Base-by-base conservation (phyloP, 345 rosid genomes). In the Lepidium africanum region DNA sequence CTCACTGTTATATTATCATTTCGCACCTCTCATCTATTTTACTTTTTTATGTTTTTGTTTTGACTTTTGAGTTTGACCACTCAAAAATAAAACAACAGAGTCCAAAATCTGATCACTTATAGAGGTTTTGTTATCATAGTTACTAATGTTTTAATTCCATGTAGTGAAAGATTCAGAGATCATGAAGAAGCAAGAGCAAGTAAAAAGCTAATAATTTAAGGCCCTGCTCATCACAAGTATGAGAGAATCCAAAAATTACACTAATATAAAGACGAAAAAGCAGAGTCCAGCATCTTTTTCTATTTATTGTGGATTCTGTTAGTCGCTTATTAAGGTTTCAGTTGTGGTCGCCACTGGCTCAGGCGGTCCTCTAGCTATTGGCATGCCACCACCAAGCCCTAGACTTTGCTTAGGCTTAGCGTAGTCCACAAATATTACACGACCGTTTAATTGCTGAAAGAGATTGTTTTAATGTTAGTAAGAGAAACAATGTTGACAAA, bases 301-400 rank as follows among this genome's bases (percentile, higher is more conserved):
- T 23, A n/a, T 9, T 10, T 47, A 27, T 27, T 27, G 32, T 56
- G 6, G 7, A 25, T 73, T 49, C 39, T 16, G 38, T 73, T 48
- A 47, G 13, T 65, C 47, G 23, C 10, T 58, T 41, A 27, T 67
- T 4, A 2, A 19, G 37, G 40, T 50, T 41, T 59, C 25, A 23
- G 53, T 15, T 13, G 46, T 19, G 3, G 35, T 30, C 0, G 45
- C 74, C 27, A 21, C 55, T 46, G 79, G 75, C 60, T 78, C 75
- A 21, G 96, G 98, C 53, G 96, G 89, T 71, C 98, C 98, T 70
- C 95, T 86, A 19, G 94, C 97, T 46, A 88, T 84, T 16, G 85
- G 91, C 66, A 77, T 63, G 67, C 84, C 86, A 17, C 74, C 75
- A 17, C 75, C 83, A 30, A 72, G 69, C 12, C 72, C 62, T 10